These are phyloP conservation scores for Colletotrichum salicis DNA, from an alignment of 2,329 filamentous ascomycete genomes.

Conservation along the genomic window DNA sequence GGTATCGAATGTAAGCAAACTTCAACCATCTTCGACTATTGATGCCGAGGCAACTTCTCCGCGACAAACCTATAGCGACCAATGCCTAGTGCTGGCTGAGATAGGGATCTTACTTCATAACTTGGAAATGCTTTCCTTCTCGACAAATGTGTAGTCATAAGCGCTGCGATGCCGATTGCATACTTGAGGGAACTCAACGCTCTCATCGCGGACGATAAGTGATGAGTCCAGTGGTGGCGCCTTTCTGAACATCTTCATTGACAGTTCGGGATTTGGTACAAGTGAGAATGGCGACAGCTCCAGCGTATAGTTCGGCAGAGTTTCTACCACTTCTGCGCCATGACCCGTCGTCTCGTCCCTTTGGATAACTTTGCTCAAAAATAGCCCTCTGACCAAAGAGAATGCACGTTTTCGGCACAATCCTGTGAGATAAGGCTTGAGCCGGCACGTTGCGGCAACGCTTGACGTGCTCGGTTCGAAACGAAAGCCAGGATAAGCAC, in stretches of 20 bases:
- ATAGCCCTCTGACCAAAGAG: neutral
- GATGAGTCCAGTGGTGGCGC: too few species aligned
- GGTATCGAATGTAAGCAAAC: neutral
- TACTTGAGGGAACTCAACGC: too few species aligned
- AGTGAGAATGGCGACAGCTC: neutral
- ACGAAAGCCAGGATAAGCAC: neutral
- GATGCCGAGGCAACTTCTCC: neutral
- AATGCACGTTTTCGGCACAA: neutral
- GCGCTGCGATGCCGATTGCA: too few species aligned
- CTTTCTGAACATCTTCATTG: neutral
- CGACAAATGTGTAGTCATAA: too few species aligned
- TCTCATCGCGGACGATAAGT: too few species aligned
- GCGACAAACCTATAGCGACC: neutral
- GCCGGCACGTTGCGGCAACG: neutral
- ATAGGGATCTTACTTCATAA: neutral
- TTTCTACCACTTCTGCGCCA: slow-evolving; percentile 16
- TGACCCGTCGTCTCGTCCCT: slow-evolving; percentile 28
- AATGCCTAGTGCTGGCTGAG: neutral
- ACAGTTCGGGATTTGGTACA: neutral
- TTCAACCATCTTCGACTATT: neutral
- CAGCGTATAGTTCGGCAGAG: slow-evolving; percentile 20
- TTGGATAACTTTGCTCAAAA: slow-evolving; percentile 24
- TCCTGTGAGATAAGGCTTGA: slow-evolving; percentile 6
- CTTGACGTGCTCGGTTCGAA: neutral
- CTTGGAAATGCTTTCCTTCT: neutral